These are phyloP conservation scores for Fusarium veterinarium DNA, from an alignment of 2,329 filamentous ascomycete species.

Conservation along the genomic window DNA sequence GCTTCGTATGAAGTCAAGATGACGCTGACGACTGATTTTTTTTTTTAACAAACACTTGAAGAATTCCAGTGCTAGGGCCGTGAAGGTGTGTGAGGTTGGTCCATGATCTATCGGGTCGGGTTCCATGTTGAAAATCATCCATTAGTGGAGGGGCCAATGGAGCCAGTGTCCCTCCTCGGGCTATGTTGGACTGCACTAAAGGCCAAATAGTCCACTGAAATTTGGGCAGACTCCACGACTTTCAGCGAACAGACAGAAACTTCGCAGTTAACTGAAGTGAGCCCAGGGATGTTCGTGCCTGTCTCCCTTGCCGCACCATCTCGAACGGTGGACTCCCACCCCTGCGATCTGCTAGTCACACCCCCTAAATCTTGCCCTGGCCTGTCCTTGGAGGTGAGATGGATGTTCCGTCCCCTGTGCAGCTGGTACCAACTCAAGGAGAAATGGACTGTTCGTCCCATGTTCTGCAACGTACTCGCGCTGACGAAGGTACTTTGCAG, in stretches of 20 bases:
- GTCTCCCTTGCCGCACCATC: constrained; percentile 43
- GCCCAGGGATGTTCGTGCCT: constrained; percentile 6
- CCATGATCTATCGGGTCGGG: constrained; percentile 7
- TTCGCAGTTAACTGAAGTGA: constrained; percentile 10
- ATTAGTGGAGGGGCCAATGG: constrained; percentile 16
- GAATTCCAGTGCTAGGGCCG: constrained; percentile 16
- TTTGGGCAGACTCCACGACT: neutral
- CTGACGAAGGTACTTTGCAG: constrained; percentile 9
- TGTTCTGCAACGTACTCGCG: constrained; percentile 24
- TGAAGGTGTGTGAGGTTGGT: constrained; percentile 14
- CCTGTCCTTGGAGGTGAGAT: neutral
- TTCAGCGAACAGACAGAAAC: constrained; percentile 2
- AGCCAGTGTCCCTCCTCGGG: neutral
- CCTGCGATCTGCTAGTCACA: constrained; percentile 27
- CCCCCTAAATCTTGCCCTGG: constrained; percentile 14
- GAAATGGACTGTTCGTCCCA: constrained; percentile 40
- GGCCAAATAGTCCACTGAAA: constrained; percentile 2
- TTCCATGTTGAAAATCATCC: constrained; percentile 34
- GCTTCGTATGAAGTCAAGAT: constrained; percentile 20
- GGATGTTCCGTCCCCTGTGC: constrained; percentile 23
- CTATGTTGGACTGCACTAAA: neutral
- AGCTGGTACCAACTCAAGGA: constrained; percentile 25
- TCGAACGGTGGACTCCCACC: constrained; percentile 26
- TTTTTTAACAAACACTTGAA: constrained; percentile 14
- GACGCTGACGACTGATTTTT: constrained; percentile 2